Percentiles rank a stretch among this genome's conserved stretches.
phyloP scores from a whole-genome alignment of 1,284 basidiomycete genomes.

The Ganoderma sinense region DNA sequence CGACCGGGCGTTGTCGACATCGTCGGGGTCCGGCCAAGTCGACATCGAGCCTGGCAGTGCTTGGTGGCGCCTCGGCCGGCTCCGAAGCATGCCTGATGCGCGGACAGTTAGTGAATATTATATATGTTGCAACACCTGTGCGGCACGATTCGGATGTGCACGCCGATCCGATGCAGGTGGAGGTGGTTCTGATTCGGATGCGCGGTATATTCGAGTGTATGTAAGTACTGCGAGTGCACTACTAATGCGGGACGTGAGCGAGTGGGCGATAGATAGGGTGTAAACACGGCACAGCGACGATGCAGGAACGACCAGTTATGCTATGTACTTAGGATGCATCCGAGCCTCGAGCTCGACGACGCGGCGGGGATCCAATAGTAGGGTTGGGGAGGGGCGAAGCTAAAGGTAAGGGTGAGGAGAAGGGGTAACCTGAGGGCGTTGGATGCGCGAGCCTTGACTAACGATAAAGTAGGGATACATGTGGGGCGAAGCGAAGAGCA shows the following conservation, averaged over 20 bases:
- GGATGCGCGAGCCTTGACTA: not conserved
- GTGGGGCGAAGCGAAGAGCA: slow-evolving; percentile 14
- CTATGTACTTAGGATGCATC: not conserved
- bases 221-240: not conserved
- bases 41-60: not conserved
- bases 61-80: too few relatives aligned
- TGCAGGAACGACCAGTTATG: slow-evolving; percentile 1
- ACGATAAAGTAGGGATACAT: slow-evolving; percentile 30
- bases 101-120: too few relatives aligned
- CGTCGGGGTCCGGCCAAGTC: too few relatives aligned
- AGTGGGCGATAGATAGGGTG: slow-evolving; percentile 18
- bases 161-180: not conserved
- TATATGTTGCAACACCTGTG: too few relatives aligned
- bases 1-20: not conserved
- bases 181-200: not conserved
- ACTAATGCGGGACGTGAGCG: slow-evolving; percentile 6
- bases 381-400: not conserved
- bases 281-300: slow-evolving; percentile 7
- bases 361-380: slow-evolving; percentile 1
- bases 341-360: slow-evolving; percentile 10
- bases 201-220: slow-evolving; percentile 13
- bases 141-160: not conserved
- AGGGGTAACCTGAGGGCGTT: not conserved
- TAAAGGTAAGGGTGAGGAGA: not conserved
- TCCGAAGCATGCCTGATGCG: too few relatives aligned